phyloP scores from a whole-genome alignment of 371 early-diverging fungal genomes.

The Gilbertella persicaria region DNA sequence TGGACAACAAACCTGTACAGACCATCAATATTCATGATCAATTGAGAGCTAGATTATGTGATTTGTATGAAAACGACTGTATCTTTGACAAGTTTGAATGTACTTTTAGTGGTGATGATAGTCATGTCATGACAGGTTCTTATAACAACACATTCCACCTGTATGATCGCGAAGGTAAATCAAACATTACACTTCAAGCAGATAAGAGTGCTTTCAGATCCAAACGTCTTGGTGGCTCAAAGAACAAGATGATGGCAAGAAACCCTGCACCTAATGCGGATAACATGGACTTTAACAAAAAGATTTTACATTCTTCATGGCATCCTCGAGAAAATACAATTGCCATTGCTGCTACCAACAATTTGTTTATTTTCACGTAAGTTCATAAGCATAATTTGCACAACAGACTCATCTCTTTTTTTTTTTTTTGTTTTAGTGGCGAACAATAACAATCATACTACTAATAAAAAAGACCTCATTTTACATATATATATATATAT shows the following conservation, averaged over 20 bases:
- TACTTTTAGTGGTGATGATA: slow-evolving; percentile 93
- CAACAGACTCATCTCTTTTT: too few relatives aligned
- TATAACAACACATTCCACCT: slow-evolving; percentile 96
- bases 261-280: slow-evolving; percentile 75
- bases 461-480: too few relatives aligned
- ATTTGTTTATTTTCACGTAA: slow-evolving; percentile 93
- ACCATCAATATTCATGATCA: slow-evolving; percentile 96
- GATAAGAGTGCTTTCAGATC: slow-evolving; percentile 96
- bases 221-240: slow-evolving; percentile 71
- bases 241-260: slow-evolving; percentile 48
- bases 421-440: too few relatives aligned
- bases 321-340: slow-evolving; percentile 97
- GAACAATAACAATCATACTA: too few relatives aligned
- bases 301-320: slow-evolving; percentile 98
- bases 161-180: slow-evolving; percentile 70
- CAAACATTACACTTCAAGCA: slow-evolving; percentile 89
- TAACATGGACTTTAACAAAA: slow-evolving; percentile 90
- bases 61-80: slow-evolving; percentile 98
- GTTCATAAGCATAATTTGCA: too few relatives aligned
- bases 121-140: slow-evolving; percentile 87
- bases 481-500: too few relatives aligned
- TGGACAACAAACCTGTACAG: slow-evolving; percentile 91
- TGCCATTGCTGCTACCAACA: slow-evolving; percentile 97
- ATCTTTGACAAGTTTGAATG: slow-evolving; percentile 99
- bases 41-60: slow-evolving; percentile 90